Percentiles rank a stretch among this genome's conserved stretches.
Conservation (phyloP, 257 asterid genomes). For the Ilex asprella region DNA sequence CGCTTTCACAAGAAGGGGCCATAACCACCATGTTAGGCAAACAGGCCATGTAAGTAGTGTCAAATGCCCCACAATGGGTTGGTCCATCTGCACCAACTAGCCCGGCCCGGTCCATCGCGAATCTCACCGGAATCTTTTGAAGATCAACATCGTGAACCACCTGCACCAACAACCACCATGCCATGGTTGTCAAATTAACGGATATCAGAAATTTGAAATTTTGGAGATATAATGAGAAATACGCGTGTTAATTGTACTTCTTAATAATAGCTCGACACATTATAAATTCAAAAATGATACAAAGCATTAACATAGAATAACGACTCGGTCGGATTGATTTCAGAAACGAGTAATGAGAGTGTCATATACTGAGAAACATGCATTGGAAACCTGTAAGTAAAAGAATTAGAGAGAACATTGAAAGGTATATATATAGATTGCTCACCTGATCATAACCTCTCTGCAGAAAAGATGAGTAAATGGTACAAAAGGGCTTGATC, state of each 20-base stretch:
- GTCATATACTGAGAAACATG: too few species aligned
- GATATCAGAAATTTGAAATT: too few species aligned
- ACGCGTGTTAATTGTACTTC: too few species aligned
- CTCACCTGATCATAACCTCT: constrained; percentile 64
- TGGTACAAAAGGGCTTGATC: constrained; percentile 60
- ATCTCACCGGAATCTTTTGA: constrained; percentile 58
- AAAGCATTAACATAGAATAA: too few species aligned
- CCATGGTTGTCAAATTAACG: background rate
- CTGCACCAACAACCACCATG: constrained; percentile 9
- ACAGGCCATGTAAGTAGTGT: constrained; percentile 66
- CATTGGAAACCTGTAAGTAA: too few species aligned
- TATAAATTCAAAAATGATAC: too few species aligned
- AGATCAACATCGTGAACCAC: constrained; percentile 77
- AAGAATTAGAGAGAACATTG: too few species aligned
- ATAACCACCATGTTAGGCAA: constrained; percentile 72
- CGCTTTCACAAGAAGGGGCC: constrained; percentile 76
- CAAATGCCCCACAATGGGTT: constrained; percentile 69
- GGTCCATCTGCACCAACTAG: constrained; percentile 75
- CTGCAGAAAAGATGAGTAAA: constrained; percentile 64
- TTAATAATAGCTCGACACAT: too few species aligned
- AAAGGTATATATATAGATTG: too few species aligned
- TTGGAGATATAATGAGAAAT: too few species aligned
- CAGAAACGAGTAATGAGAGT: too few species aligned
- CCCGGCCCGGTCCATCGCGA: constrained; percentile 71
- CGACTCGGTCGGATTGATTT: too few species aligned